Base-by-base conservation (phyloP, 495 filamentous ascomycete species). In the Hamigera avellanea region DNA sequence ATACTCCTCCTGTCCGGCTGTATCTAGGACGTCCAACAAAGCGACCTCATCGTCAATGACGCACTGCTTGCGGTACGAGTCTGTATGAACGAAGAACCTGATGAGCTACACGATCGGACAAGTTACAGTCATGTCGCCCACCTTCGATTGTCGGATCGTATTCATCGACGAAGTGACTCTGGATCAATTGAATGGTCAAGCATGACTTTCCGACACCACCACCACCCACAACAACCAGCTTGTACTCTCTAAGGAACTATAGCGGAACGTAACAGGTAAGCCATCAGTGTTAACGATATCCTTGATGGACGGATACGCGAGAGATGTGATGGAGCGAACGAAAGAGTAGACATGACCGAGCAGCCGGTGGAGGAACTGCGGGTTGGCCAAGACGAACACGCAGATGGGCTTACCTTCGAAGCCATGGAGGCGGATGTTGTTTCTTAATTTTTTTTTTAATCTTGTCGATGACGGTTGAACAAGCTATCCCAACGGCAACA, bases 141-240 rank as follows among this genome's bases (percentile, higher is more conserved):
- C 91, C 91, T 81, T 98, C 91, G 53, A 98, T 98, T 51, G 91
- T 98, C 29, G 91, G 91, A 62, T 98, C 91, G 62, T 98, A 98
- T 61, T 98, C 91, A 60, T 98, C 91, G 51, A 98, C 88, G 68
- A 98, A 98, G 58, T 98, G 91, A 49, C 79, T 85, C 66, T 98
- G 91, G 59, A 96, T 96, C 67, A 98, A 73, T 70, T 95, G 91
- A 57, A 98, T 98, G 18, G 91, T 98, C 70, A 98, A 76, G 70
- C 91, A 98, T 33, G 93, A 96, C 68, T 98, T 98, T 61, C 91
- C 91, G 42, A 98, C 91, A 52, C 91, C 91, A 73, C 91, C 91
- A 47, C 91, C 91, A 50, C 91, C 91, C 32, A 98, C 91, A 14
- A 98, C 91, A 19, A 98, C 91, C 55, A 98, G 65, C 67, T 98